These are phyloP conservation scores for Asparagopsis taxiformis DNA, from an alignment of 31 red algal genomes.

Conservation along the genomic window DNA sequence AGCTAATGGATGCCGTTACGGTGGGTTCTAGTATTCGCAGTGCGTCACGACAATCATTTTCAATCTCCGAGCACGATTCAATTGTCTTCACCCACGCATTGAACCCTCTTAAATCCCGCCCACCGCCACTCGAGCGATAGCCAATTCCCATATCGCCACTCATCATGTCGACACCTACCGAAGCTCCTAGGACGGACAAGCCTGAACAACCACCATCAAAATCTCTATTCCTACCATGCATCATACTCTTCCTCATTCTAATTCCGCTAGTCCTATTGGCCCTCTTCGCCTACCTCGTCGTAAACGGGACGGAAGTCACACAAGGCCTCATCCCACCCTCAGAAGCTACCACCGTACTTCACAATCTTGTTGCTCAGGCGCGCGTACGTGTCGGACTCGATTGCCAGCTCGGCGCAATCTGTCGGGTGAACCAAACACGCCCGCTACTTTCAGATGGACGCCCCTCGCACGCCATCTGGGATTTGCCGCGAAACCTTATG, in stretches of 20 bases:
- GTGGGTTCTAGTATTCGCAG: too few relatives aligned
- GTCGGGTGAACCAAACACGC: not conserved
- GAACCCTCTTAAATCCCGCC: too few relatives aligned
- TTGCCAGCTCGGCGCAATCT: constrained; percentile 16
- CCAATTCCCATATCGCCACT: too few relatives aligned
- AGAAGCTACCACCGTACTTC: not conserved
- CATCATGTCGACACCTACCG: too few relatives aligned
- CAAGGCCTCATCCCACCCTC: not conserved
- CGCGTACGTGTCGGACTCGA: not conserved
- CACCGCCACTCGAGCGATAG: too few relatives aligned
- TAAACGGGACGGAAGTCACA: not conserved
- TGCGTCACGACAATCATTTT: not conserved
- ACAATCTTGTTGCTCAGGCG: not conserved
- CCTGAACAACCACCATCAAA: not conserved
- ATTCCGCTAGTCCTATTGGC: not conserved
- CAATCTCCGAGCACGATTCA: not conserved
- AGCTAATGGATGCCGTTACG: too few relatives aligned
- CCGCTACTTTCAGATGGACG: constrained; percentile 12
- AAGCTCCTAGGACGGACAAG: too few relatives aligned
- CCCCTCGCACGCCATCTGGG: constrained; percentile 11
- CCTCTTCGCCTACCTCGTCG: not conserved
- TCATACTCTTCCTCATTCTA: not conserved
- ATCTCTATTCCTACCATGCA: not conserved
- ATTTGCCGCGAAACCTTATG: constrained; percentile 22
- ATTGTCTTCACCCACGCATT: too few relatives aligned